Conservation (phyloP, 306 rosid genomes). For the Ormosia semicastrata region DNA sequence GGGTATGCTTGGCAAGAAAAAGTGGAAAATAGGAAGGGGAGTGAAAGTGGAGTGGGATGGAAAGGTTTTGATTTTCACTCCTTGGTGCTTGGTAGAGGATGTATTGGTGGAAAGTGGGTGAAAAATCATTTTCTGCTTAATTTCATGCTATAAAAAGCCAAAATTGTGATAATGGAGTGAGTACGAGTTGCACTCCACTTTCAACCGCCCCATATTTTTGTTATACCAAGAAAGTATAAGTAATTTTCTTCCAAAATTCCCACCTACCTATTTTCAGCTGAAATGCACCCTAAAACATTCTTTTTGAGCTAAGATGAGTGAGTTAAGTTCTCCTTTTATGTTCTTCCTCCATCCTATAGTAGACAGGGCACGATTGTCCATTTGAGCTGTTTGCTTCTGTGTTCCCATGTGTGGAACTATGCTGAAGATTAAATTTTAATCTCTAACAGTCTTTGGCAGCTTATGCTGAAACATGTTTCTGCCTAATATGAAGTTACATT, state of each 20-base stretch:
- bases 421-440: neutral
- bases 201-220: neutral
- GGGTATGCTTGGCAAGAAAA: neutral
- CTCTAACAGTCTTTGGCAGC: neutral
- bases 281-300: neutral
- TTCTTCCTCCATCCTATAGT: neutral
- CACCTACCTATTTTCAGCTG: neutral
- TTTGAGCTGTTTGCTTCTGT: neutral
- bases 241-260: slow-evolving; percentile 2
- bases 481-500: neutral
- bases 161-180: slow-evolving; percentile 2
- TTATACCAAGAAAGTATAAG: neutral
- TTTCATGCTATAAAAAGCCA: slow-evolving; percentile 1
- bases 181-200: neutral
- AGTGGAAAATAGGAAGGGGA: slow-evolving; percentile 3
- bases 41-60: neutral
- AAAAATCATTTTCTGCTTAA: slow-evolving; percentile 1
- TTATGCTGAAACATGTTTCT: neutral
- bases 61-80: slow-evolving; percentile 15
- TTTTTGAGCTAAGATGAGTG: slow-evolving; percentile 9
- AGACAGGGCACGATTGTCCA: neutral
- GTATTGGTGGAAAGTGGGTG: neutral
- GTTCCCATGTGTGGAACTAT: neutral
- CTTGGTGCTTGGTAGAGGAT: neutral
- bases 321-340: neutral